A percentile compares a stretch with the other conserved stretches of the same genome.
These are phyloP conservation scores for Dalechampia spathulata DNA, from an alignment of 441 rosid genomes.

Conservation along the genomic window DNA sequence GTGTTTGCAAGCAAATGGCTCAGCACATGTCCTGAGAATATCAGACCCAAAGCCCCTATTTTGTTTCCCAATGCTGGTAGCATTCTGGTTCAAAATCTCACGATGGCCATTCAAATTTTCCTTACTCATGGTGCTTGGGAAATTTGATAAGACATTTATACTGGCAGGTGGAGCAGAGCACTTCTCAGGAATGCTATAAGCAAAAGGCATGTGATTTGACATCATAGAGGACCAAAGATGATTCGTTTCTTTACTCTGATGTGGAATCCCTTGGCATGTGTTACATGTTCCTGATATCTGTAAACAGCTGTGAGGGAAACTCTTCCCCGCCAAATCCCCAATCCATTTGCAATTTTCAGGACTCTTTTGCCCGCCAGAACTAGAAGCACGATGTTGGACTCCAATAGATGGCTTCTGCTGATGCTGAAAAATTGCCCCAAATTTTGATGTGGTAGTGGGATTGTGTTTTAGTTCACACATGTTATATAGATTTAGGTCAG, in stretches of 20 bases:
- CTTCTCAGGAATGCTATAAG: conserved; percentile 30
- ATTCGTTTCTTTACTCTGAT: conserved; percentile 36
- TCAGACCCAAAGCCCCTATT: conserved; percentile 40
- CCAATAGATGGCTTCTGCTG: conserved; percentile 37
- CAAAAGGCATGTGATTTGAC: conserved; percentile 37
- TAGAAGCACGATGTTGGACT: conserved; percentile 34
- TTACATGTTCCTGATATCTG: conserved; percentile 34
- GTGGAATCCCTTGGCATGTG: conserved; percentile 45
- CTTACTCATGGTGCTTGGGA: conserved; percentile 22
- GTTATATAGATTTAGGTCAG: conserved; percentile 16
- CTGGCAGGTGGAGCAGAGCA: conserved; percentile 25
- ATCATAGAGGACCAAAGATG: conserved; percentile 39
- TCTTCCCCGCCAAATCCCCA: conserved; percentile 32
- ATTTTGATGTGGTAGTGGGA: conserved; percentile 29
- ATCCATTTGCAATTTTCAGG: conserved; percentile 37
- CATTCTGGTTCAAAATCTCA: conserved; percentile 36
- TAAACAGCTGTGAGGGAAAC: conserved; percentile 28
- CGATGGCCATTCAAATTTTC: conserved; percentile 23
- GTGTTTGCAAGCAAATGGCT: conserved; percentile 34
- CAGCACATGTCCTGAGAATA: conserved; percentile 32
- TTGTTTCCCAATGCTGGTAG: conserved; percentile 34
- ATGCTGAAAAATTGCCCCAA: conserved; percentile 28
- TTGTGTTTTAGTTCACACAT: conserved; percentile 34
- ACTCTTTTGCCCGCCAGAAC: conserved; percentile 30
- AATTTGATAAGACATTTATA: conserved; percentile 21